Evolutionary conservation across 2,329 filamentous ascomycete species (phyloP).

Genomic region (Davidsoniella australis): DNA sequence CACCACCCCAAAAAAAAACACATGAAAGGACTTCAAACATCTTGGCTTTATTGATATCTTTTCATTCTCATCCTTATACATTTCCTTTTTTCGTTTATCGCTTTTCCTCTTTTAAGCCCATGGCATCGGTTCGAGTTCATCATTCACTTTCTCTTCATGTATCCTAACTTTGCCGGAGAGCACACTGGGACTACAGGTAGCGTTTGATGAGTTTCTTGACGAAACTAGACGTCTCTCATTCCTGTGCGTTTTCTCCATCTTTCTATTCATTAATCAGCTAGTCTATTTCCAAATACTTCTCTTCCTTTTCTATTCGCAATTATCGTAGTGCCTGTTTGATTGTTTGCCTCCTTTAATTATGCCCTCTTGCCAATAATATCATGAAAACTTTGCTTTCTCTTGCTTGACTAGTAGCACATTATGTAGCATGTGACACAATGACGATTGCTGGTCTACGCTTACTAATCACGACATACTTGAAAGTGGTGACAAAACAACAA

Average conservation of each 20-base stretch:
- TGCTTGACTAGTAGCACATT: no score
- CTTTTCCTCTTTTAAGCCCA: neutral
- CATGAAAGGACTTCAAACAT: no score
- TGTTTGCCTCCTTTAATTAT: neutral
- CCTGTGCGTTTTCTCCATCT: neutral
- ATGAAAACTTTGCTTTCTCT: neutral
- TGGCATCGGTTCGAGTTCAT: no score
- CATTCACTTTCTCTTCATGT: no score
- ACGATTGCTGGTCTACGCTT: no score
- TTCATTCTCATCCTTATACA: neutral
- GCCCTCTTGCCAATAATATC: neutral
- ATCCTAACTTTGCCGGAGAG: no score
- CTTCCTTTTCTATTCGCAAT: constrained; percentile 2
- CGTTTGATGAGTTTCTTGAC: neutral
- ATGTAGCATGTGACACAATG: no score
- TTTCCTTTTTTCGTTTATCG: neutral
- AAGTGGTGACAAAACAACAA: neutral
- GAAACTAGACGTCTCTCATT: neutral
- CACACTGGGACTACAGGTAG: neutral
- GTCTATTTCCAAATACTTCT: neutral
- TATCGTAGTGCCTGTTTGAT: neutral
- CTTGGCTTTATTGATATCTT: neutral
- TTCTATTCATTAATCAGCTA: neutral
- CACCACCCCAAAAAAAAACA: no score
- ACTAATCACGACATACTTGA: no score